Percentiles rank a stretch among this genome's conserved stretches.
Evolutionary conservation across 1,139 yeast genomes (phyloP).

Genomic region (Taphrina wiesneri): DNA sequence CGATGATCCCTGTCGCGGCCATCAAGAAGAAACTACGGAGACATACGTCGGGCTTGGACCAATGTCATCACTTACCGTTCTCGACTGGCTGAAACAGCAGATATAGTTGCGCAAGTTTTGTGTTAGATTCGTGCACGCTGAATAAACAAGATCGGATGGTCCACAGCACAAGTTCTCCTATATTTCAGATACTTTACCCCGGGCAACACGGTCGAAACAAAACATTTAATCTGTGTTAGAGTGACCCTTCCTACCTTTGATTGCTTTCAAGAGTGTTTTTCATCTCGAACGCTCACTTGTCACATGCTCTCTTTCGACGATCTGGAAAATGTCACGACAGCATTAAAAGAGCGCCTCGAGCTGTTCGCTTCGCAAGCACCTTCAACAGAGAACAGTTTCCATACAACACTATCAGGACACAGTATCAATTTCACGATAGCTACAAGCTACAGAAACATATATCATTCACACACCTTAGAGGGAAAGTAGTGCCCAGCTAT

Average conservation of each 20-base stretch:
- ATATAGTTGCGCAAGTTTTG: background rate
- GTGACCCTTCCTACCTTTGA: background rate
- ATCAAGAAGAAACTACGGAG: background rate
- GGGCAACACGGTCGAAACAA: background rate
- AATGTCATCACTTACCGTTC: background rate
- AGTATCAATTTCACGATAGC: no score
- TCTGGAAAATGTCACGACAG: background rate
- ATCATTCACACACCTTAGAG: no score
- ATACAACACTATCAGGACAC: background rate
- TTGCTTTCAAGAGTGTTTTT: constrained; percentile 1
- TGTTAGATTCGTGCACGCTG: constrained; percentile 10
- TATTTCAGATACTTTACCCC: background rate
- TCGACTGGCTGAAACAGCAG: background rate
- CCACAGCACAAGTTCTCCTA: background rate
- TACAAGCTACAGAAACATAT: no score
- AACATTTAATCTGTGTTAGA: background rate
- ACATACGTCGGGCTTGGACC: background rate
- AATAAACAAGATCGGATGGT: background rate
- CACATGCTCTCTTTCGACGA: background rate
- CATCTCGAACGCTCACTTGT: constrained; percentile 1
- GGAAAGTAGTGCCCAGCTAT: no score
- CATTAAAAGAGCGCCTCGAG: constrained; percentile 2
- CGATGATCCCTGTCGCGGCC: background rate
- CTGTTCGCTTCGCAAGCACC: background rate
- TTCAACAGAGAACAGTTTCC: background rate